Evolutionary conservation across 169 alveolate genomes (phyloP).

Genomic region (Eimeria nieschulzi): DNA sequence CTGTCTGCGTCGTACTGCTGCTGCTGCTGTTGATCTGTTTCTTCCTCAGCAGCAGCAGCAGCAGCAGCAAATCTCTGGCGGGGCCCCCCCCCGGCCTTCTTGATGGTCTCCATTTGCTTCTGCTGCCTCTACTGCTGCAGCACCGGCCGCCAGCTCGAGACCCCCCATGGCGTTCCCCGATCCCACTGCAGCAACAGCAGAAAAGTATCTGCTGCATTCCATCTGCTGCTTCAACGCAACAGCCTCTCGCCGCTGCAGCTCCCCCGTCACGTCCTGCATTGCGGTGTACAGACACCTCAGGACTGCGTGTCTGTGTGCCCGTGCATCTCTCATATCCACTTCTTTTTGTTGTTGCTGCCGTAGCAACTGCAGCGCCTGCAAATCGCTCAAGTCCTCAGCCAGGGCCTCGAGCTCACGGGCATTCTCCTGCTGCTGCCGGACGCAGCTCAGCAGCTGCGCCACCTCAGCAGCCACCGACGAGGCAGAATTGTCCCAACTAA

Average conservation of each 20-base stretch:
- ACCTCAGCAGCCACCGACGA: background rate
- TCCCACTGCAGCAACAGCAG: background rate
- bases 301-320: slow-evolving; percentile 51
- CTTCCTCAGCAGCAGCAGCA: background rate
- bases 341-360: background rate
- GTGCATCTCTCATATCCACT: slow-evolving; percentile 1
- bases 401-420: slow-evolving; percentile 19
- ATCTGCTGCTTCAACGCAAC: slow-evolving; percentile 8
- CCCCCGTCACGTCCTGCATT: slow-evolving; percentile 8
- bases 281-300: slow-evolving; percentile 51
- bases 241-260: slow-evolving; percentile 20
- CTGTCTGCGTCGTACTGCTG: background rate
- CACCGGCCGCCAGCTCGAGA: background rate
- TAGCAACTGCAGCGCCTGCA: slow-evolving; percentile 18
- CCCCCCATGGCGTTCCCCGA: background rate
- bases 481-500: background rate
- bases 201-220: slow-evolving; percentile 24
- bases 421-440: slow-evolving; percentile 53
- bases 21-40: background rate
- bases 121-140: slow-evolving; percentile 11
- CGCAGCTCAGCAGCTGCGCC: slow-evolving; percentile 11
- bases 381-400: background rate
- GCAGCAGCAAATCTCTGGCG: background rate
- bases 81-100: background rate
- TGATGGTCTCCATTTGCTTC: background rate